These are phyloP conservation scores for Mycena kentingensis DNA, from an alignment of 768 basidiomycete species.

Conservation along the genomic window DNA sequence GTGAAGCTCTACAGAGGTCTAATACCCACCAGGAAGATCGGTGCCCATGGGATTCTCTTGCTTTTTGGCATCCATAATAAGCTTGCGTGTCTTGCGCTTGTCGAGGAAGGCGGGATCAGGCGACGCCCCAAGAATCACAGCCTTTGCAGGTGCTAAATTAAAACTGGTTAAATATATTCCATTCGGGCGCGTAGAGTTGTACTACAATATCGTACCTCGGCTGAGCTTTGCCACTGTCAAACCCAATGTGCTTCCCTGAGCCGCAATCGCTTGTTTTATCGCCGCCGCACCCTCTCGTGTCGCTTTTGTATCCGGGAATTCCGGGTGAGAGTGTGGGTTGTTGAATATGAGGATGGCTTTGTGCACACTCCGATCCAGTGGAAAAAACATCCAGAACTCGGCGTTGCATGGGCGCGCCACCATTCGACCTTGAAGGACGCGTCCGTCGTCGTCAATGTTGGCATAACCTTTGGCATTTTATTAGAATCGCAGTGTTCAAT, in stretches of 20 bases:
- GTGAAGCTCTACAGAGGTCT: no score
- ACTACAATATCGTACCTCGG: background rate
- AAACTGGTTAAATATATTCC: no score
- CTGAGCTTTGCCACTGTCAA: background rate
- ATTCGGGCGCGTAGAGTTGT: no score
- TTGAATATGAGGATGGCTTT: slow-evolving; percentile 14
- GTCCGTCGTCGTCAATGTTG: slow-evolving; percentile 1
- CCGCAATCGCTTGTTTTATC: background rate
- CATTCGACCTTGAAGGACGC: slow-evolving; percentile 14
- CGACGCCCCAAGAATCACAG: background rate
- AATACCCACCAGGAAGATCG: no score
- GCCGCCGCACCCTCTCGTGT: slow-evolving; percentile 9
- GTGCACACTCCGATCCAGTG: slow-evolving; percentile 12
- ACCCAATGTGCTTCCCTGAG: background rate
- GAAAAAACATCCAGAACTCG: slow-evolving; percentile 14
- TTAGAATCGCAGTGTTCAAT: no score
- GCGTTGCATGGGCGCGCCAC: slow-evolving; percentile 13
- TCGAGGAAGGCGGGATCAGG: slow-evolving; percentile 14
- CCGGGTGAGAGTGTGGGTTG: slow-evolving; percentile 20
- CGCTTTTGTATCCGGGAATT: slow-evolving; percentile 9
- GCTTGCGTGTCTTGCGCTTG: slow-evolving; percentile 5
- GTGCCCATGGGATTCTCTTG: background rate
- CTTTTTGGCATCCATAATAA: slow-evolving; percentile 6
- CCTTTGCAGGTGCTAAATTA: background rate
- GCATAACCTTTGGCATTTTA: no score